Base-by-base conservation (phyloP, 805 yeast species). In the Zygosaccharomyces pseudorouxii region DNA sequence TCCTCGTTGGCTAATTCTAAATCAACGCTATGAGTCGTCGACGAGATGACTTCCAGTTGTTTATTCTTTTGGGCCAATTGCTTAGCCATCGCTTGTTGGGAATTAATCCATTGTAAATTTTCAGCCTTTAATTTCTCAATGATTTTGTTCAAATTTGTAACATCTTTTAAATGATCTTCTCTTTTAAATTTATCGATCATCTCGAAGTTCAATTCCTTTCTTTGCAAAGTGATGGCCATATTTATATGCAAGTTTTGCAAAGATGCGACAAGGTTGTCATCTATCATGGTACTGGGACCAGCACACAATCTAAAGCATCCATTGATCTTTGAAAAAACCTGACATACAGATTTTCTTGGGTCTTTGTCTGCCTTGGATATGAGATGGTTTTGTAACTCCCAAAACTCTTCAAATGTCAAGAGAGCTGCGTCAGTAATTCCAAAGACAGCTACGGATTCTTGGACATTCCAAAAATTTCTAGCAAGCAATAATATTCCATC, bases 21-120 rank as follows among this genome's bases (percentile, higher is more conserved):
- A 7, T 41, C 36, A 11, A 29, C 27, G 9, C 29, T 41, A 16
- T 41, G 44, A 14, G 27, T 41, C 44, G 14, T 41, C 44, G n/a
- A 29, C 36, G 6, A 41, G n/a, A 29, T 28, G 6, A 41, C 37
- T 9, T 41, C 44, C 36, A 41, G 19, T 23, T 41, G 36, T 5
- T 19, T 23, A 8, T 30, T n/a, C 11, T 14, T 33, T 7, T 12
- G 22, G 27, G 28, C 36, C 19, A 41, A 22, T 41, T 28, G 16
- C 19, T n/a, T 12, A 14, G 16, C 6, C 44, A 41, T 11, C n/a
- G 11, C 16, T 18, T 33, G 16, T 7, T 29, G 22, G 10, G 25
- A 20, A 16, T 4, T 11, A 7, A 18, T 23, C 18, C 22, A 33
- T 29, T 41, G 27, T 9, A 22, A 30, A 11, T 23, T 41, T 19